Evolutionary conservation across 2,329 filamentous ascomycete species (phyloP), one percentile per base, ranked within the genome.

Genomic region (Coniella vitis): DNA sequence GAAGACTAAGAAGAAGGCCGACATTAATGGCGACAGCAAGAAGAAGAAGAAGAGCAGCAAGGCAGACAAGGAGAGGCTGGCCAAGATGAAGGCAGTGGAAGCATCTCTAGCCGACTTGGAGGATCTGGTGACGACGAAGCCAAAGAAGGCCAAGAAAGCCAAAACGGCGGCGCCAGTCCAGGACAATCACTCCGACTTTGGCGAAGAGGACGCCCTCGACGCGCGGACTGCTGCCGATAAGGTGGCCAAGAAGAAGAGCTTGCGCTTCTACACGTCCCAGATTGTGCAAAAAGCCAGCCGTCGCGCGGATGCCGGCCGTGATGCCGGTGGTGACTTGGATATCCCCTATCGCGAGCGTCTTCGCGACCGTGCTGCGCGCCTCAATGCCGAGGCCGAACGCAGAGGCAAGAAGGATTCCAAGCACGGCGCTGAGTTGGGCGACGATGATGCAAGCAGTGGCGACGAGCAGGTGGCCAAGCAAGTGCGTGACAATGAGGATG

Each of bases 261-360:
- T 98, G 50, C 86, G 90, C 54, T 98, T 98, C 75, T 98, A 98
- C 76, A 97, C 94, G 2, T 95, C 90, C 3, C 93, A 98, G 65
- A 93, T 98, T 56, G 86, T 87, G 22, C 91, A 97, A 65, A 97
- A 96, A 69, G 83, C 88, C 49, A 95, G 89, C 70, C 90, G 88
- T 64, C 87, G 87, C 48, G 81, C 83, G 5, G 81, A 75, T 29
- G 85, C 84, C 35, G 84, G 86, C 37, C 79, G 83, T 53, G 83
- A 87, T 50, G 80, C 83, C 1, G 87, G 87, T 56, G 88, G 88
- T 57, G 88, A 94, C 62, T 76, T 79, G 57, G 88, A 94, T 66
- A 78, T 94, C 45, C 93, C 93, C 3, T 84, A 96, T 65, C 82
- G 90, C 49, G 93, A 98, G 68, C 84, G 93, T 46, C 74, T 95